Evolutionary conservation across 495 filamentous ascomycete species (phyloP).

Genomic region (Lophiostoma macrostomum): DNA sequence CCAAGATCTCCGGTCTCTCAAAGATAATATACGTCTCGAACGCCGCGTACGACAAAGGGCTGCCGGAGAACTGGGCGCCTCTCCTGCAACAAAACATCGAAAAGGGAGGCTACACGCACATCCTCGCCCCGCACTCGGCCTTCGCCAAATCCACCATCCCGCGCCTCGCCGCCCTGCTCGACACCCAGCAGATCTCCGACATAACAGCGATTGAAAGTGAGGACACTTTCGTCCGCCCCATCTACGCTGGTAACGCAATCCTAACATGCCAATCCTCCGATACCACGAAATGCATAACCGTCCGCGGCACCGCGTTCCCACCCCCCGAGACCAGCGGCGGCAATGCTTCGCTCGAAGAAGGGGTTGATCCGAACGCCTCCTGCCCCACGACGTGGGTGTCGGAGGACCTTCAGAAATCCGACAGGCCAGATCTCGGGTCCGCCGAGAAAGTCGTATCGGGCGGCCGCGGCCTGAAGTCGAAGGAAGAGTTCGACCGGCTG

Average conservation of each 20-base stretch:
- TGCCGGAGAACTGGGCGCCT: constrained; percentile 93
- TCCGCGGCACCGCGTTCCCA: constrained; percentile 86
- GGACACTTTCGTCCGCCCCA: constrained; percentile 93
- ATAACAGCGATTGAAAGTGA: constrained; percentile 82
- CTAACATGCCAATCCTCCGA: constrained; percentile 93
- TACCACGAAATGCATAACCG: constrained; percentile 80
- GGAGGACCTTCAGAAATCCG: constrained; percentile 86
- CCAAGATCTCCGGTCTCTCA: constrained; percentile 83
- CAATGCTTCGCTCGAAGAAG: constrained; percentile 59
- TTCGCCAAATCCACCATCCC: constrained; percentile 96
- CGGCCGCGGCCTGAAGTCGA: constrained; percentile 91
- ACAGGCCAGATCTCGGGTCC: constrained; percentile 91
- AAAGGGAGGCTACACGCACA: constrained; percentile 85
- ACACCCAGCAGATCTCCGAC: constrained; percentile 90
- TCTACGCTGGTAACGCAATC: constrained; percentile 97
- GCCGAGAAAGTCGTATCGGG: constrained; percentile 88
- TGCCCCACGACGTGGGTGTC: constrained; percentile 82
- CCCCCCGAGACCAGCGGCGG: constrained; percentile 53
- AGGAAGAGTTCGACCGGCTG: constrained; percentile 90
- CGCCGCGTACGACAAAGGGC: constrained; percentile 85
- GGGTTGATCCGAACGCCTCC: constrained; percentile 69
- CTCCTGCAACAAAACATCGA: constrained; percentile 93
- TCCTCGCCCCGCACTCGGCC: constrained; percentile 85
- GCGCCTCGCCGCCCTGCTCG: constrained; percentile 90
- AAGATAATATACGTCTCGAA: constrained; percentile 90